A percentile compares a stretch with the other conserved stretches of the same genome.
These are phyloP conservation scores for Mycena maculata DNA, from an alignment of 768 basidiomycete species.

Conservation along the genomic window DNA sequence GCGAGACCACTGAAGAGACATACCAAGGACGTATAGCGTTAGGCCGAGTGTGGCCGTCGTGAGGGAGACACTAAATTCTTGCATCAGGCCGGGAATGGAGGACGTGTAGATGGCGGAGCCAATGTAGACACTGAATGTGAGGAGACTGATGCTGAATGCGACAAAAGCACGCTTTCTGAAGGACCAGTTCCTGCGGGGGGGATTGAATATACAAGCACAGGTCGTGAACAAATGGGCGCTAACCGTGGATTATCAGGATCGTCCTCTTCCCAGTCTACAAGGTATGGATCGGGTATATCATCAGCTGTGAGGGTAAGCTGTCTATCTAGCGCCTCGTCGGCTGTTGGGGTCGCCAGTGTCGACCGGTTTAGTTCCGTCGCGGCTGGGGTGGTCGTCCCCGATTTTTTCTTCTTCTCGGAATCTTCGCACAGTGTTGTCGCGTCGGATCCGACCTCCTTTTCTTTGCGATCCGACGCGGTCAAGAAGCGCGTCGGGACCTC, in stretches of 20 bases:
- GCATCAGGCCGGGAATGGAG: constrained; percentile 40
- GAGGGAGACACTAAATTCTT: constrained; percentile 42
- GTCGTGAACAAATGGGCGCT: constrained; percentile 2
- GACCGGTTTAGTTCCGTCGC: neutral
- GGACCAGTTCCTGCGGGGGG: constrained; percentile 43
- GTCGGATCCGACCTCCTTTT: neutral
- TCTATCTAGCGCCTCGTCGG: neutral
- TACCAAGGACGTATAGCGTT: constrained; percentile 41
- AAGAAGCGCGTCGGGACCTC: constrained; percentile 9
- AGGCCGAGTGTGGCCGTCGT: constrained; percentile 45
- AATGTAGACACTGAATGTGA: constrained; percentile 49
- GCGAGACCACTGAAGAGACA: neutral
- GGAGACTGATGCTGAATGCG: constrained; percentile 43
- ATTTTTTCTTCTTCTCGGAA: neutral
- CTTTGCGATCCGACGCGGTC: neutral
- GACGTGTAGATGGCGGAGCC: constrained; percentile 49
- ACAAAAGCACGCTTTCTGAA: constrained; percentile 42
- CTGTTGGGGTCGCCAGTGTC: neutral
- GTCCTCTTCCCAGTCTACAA: constrained; percentile 43
- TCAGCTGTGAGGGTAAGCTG: neutral
- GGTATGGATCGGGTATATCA: constrained; percentile 29
- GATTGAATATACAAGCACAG: neutral
- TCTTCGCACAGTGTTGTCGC: neutral
- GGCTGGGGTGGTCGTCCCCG: constrained; percentile 1
- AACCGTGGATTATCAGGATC: constrained; percentile 44